These are phyloP conservation scores for Catharanthus roseus DNA, from an alignment of 257 asterid species.

Conservation along the genomic window DNA sequence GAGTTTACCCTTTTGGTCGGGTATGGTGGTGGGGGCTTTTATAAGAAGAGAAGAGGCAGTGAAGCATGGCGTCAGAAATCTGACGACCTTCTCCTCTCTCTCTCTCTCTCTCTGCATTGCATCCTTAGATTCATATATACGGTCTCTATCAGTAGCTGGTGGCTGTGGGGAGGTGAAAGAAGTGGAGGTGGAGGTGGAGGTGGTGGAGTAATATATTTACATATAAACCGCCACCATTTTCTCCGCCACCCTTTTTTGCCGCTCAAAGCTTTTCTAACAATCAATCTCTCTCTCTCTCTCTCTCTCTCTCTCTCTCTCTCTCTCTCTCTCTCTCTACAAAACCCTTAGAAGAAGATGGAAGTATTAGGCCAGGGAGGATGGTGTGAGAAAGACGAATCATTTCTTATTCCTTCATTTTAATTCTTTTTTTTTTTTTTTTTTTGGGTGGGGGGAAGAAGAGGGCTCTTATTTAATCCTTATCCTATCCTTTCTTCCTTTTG, in stretches of 20 bases:
- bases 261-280: slow-evolving; percentile 30
- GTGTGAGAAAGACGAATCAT: slow-evolving; percentile 8
- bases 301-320: too few species aligned
- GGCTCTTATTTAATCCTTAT: slow-evolving; percentile 5
- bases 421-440: slow-evolving; percentile 3
- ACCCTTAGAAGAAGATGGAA: not conserved
- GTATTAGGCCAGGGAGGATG: too few species aligned
- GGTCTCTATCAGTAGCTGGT: slow-evolving; percentile 59
- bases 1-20: slow-evolving; percentile 30
- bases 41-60: slow-evolving; percentile 27
- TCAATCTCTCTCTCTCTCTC: slow-evolving; percentile 31
- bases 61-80: slow-evolving; percentile 24
- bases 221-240: slow-evolving; percentile 44
- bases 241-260: slow-evolving; percentile 29
- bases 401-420: not conserved
- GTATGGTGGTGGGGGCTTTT: slow-evolving; percentile 26
- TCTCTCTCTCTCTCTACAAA: not conserved
- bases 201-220: slow-evolving; percentile 27
- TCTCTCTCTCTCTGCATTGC: not conserved
- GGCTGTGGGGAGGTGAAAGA: too few species aligned
- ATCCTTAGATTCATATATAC: not conserved
- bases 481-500: slow-evolving; percentile 11
- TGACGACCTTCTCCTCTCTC: slow-evolving; percentile 17
- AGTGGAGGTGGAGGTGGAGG: slow-evolving; percentile 35
- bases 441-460: too few species aligned